These are phyloP conservation scores for Coleophoma cylindrospora DNA, from an alignment of 2,329 filamentous ascomycete species.

Conservation along the genomic window DNA sequence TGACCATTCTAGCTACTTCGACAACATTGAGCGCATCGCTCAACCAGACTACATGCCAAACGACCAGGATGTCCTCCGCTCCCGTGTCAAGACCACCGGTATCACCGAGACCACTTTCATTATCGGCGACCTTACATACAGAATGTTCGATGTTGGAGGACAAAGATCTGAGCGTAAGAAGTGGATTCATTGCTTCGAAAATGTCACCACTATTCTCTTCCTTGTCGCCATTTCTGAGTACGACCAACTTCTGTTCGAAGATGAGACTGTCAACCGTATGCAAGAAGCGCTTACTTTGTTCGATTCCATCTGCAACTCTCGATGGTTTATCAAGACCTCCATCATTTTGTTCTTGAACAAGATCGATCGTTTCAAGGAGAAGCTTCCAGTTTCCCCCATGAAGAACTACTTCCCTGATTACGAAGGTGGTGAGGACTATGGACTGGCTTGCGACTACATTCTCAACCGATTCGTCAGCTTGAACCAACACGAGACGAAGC, in stretches of 20 bases:
- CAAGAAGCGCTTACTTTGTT: slow-evolving; percentile 83
- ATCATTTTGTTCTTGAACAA: slow-evolving; percentile 90
- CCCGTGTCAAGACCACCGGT: slow-evolving; percentile 85
- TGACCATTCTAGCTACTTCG: slow-evolving; percentile 60
- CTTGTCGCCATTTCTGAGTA: slow-evolving; percentile 95
- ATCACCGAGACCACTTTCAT: slow-evolving; percentile 96
- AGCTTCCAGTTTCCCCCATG: slow-evolving; percentile 76
- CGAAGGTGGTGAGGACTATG: slow-evolving; percentile 94
- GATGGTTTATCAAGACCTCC: slow-evolving; percentile 87
- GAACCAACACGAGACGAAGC: slow-evolving; percentile 99
- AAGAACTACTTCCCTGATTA: slow-evolving; percentile 88
- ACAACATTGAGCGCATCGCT: slow-evolving; percentile 72
- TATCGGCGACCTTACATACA: slow-evolving; percentile 86
- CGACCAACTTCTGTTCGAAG: slow-evolving; percentile 93
- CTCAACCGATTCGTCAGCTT: slow-evolving; percentile 96
- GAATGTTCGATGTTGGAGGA: slow-evolving; percentile 80
- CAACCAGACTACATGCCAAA: slow-evolving; percentile 76
- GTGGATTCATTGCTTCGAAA: slow-evolving; percentile 77
- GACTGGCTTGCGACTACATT: slow-evolving; percentile 96
- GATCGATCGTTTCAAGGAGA: slow-evolving; percentile 85
- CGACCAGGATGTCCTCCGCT: slow-evolving; percentile 91
- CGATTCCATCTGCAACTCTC: slow-evolving; percentile 81
- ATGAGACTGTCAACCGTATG: slow-evolving; percentile 96
- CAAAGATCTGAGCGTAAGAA: slow-evolving; percentile 74
- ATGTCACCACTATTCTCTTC: slow-evolving; percentile 83